Conservation (phyloP, 345 rosid genomes). For the Aurinia saxatilis region DNA sequence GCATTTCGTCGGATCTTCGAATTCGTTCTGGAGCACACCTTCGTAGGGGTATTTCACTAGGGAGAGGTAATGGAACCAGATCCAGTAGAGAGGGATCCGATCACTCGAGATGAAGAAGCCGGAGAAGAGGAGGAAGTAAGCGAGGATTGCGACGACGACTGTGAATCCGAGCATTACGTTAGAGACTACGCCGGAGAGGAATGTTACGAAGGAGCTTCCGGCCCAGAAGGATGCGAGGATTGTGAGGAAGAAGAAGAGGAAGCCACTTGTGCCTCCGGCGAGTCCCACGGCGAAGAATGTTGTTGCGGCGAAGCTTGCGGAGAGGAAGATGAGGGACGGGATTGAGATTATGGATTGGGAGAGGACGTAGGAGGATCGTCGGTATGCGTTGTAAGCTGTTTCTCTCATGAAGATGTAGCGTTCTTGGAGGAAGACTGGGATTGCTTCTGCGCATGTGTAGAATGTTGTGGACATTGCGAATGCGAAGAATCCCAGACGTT, state of each 20-base stretch:
- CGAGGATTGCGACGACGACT: constrained; percentile 65
- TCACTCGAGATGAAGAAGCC: constrained; percentile 86
- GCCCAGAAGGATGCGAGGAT: constrained; percentile 85
- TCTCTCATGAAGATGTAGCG: constrained; percentile 95
- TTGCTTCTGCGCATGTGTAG: constrained; percentile 95
- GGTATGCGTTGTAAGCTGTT: constrained; percentile 88
- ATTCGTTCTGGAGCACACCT: constrained; percentile 59
- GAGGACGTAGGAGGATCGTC: constrained; percentile 85
- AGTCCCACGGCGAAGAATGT: constrained; percentile 85
- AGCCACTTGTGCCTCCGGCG: constrained; percentile 58
- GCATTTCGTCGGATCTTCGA: constrained; percentile 52
- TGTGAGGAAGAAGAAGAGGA: constrained; percentile 64
- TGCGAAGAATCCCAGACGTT: constrained; percentile 83
- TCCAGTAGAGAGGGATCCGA: constrained; percentile 73
- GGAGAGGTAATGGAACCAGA: constrained; percentile 90
- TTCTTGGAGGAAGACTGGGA: constrained; percentile 87
- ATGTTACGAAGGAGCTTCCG: constrained; percentile 87
- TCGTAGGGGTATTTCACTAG: constrained; percentile 82
- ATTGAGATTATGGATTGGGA: constrained; percentile 66
- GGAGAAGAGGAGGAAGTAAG: constrained; percentile 83
- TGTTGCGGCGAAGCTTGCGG: constrained; percentile 57
- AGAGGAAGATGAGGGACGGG: constrained; percentile 60
- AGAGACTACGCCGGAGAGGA: constrained; percentile 78
- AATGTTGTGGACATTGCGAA: constrained; percentile 92
- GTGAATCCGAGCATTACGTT: constrained; percentile 89